Percentiles rank a stretch among this genome's conserved stretches.
phyloP scores from a whole-genome alignment of 2,329 filamentous ascomycete genomes.

The Huntiella abstrusa region DNA sequence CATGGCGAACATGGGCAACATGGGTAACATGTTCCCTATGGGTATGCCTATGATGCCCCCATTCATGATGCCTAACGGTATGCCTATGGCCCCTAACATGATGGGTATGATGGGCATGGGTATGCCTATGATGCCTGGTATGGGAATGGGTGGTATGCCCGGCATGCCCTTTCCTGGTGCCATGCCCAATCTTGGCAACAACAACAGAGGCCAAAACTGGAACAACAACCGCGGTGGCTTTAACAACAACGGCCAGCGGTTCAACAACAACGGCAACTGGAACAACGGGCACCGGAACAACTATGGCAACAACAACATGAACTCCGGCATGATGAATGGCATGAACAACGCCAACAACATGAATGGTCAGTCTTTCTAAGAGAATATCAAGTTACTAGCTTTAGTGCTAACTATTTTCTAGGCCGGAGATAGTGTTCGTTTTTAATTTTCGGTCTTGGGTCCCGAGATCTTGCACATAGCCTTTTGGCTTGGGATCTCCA shows the following conservation, averaged over 20 bases:
- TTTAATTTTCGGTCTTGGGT: background rate
- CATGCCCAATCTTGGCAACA: constrained; percentile 8
- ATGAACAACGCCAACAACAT: constrained; percentile 9
- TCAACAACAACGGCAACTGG: constrained; percentile 16
- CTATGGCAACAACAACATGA: constrained; percentile 6
- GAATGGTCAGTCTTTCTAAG: constrained; percentile 4
- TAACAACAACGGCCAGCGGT: constrained; percentile 13
- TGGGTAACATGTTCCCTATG: constrained; percentile 25
- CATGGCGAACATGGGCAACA: constrained; percentile 17
- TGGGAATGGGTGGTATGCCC: constrained; percentile 6
- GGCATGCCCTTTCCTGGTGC: background rate
- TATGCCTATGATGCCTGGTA: constrained; percentile 8
- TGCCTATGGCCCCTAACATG: constrained; percentile 14
- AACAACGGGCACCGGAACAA: constrained; percentile 15
- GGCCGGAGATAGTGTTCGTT: too few relatives aligned
- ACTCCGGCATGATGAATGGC: constrained; percentile 1
- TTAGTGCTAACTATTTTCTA: too few relatives aligned
- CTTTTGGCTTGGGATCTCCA: background rate
- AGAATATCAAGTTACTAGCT: too few relatives aligned
- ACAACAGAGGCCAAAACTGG: constrained; percentile 6
- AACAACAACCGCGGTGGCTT: background rate
- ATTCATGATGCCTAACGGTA: constrained; percentile 13
- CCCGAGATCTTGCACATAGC: background rate
- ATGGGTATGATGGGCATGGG: constrained; percentile 22
- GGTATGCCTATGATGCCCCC: constrained; percentile 18